Evolutionary conservation across 257 asterid species (phyloP).

Genomic region (Forsythia viridissima): DNA sequence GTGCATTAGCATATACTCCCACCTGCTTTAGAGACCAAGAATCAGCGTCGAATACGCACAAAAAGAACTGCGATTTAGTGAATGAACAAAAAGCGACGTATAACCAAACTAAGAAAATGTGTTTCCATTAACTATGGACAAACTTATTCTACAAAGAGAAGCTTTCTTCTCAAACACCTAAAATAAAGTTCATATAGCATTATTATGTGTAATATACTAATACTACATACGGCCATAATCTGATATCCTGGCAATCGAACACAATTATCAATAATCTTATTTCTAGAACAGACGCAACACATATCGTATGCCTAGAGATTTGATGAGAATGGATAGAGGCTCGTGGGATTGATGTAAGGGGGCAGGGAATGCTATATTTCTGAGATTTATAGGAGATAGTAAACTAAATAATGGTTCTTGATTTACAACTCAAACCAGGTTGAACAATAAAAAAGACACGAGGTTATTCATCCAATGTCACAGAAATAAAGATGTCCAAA

Average conservation of each 20-base stretch:
- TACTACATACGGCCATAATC: background rate
- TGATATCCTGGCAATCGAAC: background rate
- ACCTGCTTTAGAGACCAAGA: constrained; percentile 37
- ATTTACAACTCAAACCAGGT: background rate
- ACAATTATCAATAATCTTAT: background rate
- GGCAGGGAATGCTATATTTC: background rate
- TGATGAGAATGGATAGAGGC: background rate
- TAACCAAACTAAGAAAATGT: background rate
- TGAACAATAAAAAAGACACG: background rate
- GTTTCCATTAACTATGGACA: background rate
- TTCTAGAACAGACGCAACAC: background rate
- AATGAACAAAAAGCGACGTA: constrained; percentile 10
- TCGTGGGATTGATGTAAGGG: background rate
- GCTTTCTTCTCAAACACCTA: background rate
- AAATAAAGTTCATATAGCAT: background rate
- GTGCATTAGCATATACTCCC: constrained; percentile 60
- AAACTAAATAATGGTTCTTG: background rate
- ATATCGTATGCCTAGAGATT: background rate
- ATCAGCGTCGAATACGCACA: background rate
- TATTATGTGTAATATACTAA: background rate
- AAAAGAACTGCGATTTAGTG: background rate
- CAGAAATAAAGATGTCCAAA: background rate
- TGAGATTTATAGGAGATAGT: background rate
- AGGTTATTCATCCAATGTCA: background rate
- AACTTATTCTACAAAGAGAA: background rate